Base-by-base conservation (phyloP, 257 asterid genomes). In the Nicotiana sylvestris region DNA sequence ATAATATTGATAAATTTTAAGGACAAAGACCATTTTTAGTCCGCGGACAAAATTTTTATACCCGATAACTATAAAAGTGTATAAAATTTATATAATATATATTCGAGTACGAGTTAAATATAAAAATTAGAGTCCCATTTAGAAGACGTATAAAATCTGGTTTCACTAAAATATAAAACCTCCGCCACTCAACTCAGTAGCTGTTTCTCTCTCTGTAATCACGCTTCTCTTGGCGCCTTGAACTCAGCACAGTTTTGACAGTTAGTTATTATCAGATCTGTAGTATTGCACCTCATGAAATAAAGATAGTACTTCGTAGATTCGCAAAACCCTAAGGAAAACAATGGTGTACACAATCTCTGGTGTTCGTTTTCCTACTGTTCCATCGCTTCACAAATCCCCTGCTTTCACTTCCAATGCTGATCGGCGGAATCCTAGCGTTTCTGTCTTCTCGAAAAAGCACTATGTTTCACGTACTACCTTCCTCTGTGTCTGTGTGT, bases 261-360 rank as follows among this genome's bases (percentile, higher is more conserved):
- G 46, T 65, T 58, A 79, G 46, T 61, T 21, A 65, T 61, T 13
- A 65, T 46, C 78, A 66, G 67, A 62, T 81, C 66, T 51, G 9
- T 32, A 4, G 15, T 29, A 3, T 43, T 27, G 5, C 4, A 60
- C 46, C 30, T 29, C 16, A 25, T 29, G 6, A 66, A 39, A 12
- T 46, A 43, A 21, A 21, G 21, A 21, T 21, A 21, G 21, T 21
- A 21, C 21, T 21, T 21, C 21, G 21, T 21, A 39, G 68, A 29
- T 37, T 70, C 30, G 35, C 60, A 9, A 66, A n/a, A 1, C 2
- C 57, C 32, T 46, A 3, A 7, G 4, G 62, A 27, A 46, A 74
- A 58, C 70, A 78, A 95, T 95, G 99, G 97, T 91, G 57, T 91
- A 91, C 60, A 86, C 97, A 46, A 83, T 94, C 30, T 84, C 95